Base-by-base conservation (phyloP, 1,139 yeast species). In the Blastobotrys ciferrii region DNA sequence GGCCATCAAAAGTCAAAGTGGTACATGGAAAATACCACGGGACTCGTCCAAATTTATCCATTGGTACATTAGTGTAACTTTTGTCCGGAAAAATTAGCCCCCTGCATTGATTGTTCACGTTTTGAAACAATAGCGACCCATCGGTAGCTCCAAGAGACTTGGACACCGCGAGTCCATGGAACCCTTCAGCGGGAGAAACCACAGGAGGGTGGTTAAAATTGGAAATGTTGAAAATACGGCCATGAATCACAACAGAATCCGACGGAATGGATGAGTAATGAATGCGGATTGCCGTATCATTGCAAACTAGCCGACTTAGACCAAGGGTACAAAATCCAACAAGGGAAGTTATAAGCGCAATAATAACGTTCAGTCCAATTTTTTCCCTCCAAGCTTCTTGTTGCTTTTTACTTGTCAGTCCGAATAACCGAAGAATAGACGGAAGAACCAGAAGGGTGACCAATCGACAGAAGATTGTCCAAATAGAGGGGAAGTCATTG, bases 371-470 rank as follows among this genome's bases (percentile, higher is more conserved):
- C 48, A 88, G 72, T 0, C 85, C 96, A 39, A 87, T 81, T 64
- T 89, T 89, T 65, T 89, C 96, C 63, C 96, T 76, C 97, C 97
- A 89, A 0, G 96, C 96, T 69, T 79, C 78, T 64, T 87, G 96
- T 58, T 91, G 78, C 45, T 80, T 84, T 56, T 78, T 78, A 33
- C 83, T 78, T 31, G 75, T 74, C 70, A 87, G 75, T 1, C 96
- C 96, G 65, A 77, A 81, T 44, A 82, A 63, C 45, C 70, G 70
- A 56, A 89, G 70, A n/a, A 87, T 53, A 11, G 81, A 75, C 0
- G 96, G 95, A 2, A 92, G 89, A 88, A 94, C 84, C 87, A 94
- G 85, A 63, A 86, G 83, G 0, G 96, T 87, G 20, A 88, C 67
- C 9, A 76, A 57, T 58, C 80, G 80, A 64, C 95, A 87, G 66